Evolutionary conservation across 495 filamentous ascomycete genomes (phyloP), one percentile per base, ranked within the genome.

Genomic region (Pyronema domesticum): DNA sequence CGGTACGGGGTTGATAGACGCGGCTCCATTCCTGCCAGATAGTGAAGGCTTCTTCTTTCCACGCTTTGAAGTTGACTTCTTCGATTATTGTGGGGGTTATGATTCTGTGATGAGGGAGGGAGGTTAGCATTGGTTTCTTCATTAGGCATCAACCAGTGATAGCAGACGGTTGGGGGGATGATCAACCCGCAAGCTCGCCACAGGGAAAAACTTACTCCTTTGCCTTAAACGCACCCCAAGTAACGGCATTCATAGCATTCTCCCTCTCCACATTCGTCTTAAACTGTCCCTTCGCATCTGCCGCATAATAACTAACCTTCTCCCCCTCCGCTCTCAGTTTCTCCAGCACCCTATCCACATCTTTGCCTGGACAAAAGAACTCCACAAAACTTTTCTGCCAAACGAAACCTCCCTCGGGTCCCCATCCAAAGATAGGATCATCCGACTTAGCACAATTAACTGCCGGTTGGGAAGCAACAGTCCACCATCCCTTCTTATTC

Each of bases 381-480:
- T 98, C 91, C 39, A 98, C 87, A 65, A 98, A 98, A 0, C 91
- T 81, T 68, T 98, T 98, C 62, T 98, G 91, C 73, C 95, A 98
- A 49, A 96, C 86, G 67, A 93, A 96, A 2, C 91, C 91, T 58
- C 87, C 80, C 40, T 77, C 78, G 0, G 91, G 91, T 10, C 91
- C 91, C 91, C 91, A 98, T 54, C 91, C 91, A 66, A 94, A 94
- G 51, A 83, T 73, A n/a, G 73, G 67, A 67, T 98, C 78, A 53
- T 76, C 75, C 55, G 80, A 86, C 37, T 74, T 76, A 6, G 87
- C 68, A 35, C 86, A 86, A 62, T 95, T 89, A 19, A 95, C 86
- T 35, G 91, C 87, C 19, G 91, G 91, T 64, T 98, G 91, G n/a
- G 85, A 91, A 18, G 91, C 91, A 10, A 98, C 78, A 3, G 86